phyloP scores from a whole-genome alignment of 768 basidiomycete genomes.

The Vararia minispora region DNA sequence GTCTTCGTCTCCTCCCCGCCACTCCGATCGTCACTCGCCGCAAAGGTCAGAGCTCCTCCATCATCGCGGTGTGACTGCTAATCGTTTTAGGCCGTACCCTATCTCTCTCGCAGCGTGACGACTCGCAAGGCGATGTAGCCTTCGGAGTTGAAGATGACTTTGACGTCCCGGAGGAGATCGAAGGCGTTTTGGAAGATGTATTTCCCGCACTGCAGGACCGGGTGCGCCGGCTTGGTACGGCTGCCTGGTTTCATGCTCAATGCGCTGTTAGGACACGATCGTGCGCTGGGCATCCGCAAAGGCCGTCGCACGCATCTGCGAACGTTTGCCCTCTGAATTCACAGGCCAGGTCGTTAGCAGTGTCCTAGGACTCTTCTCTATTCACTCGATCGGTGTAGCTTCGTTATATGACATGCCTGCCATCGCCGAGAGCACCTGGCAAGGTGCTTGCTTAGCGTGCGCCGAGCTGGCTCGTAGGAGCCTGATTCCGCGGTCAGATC shows the following conservation, averaged over 20 bases:
- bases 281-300: conserved; percentile 95
- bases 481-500: conserved; percentile 44
- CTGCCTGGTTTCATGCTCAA: conserved; percentile 1
- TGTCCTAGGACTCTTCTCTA: conserved; percentile 62
- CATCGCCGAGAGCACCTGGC: conserved; percentile 84
- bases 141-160: conserved; percentile 27
- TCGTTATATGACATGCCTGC: conserved; percentile 62
- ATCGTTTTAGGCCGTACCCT: conserved; percentile 17
- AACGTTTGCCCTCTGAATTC: conserved; percentile 68
- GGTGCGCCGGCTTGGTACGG: conserved; percentile 31
- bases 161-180: conserved; percentile 73
- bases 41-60: conserved; percentile 28
- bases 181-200: conserved; percentile 59
- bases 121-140: conserved; percentile 11
- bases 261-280: conserved; percentile 63
- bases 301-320: conserved; percentile 75
- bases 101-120: conserved; percentile 7
- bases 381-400: conserved; percentile 57
- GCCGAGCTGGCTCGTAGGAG: conserved; percentile 88
- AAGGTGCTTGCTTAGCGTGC: conserved; percentile 85
- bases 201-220: conserved; percentile 72
- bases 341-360: conserved; percentile 75
- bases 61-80: no score
- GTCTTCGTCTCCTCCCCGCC: conserved; percentile 49
- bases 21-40: conserved; percentile 23